A percentile compares a stretch with the other conserved stretches of the same genome.
phyloP scores from a whole-genome alignment of 768 basidiomycete genomes.

The Trichaptum fuscoviolaceum region DNA sequence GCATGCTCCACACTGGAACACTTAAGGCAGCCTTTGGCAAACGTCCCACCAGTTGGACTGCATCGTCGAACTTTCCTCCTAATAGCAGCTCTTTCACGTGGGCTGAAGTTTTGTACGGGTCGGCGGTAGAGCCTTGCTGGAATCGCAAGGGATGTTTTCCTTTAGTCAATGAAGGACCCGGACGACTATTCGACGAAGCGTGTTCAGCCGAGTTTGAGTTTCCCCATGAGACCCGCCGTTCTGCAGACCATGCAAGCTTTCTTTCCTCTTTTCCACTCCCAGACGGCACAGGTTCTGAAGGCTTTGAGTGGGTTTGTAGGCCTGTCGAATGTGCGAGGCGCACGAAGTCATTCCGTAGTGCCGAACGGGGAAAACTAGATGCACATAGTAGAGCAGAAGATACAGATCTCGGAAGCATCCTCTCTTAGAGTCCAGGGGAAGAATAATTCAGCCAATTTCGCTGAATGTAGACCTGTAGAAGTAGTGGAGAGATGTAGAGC shows the following conservation, averaged over 20 bases:
- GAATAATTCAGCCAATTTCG: too few species aligned
- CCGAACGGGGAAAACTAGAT: background rate
- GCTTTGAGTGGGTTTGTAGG: background rate
- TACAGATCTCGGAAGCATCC: background rate
- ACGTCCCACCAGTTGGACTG: conserved; percentile 60
- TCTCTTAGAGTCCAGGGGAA: background rate
- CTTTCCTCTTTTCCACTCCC: background rate
- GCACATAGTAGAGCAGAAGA: background rate
- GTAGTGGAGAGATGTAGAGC: too few species aligned
- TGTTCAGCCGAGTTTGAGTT: background rate
- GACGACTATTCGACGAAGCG: background rate
- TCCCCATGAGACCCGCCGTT: background rate
- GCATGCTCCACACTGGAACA: conserved; percentile 70
- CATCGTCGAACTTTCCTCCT: conserved; percentile 51
- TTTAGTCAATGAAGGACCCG: background rate
- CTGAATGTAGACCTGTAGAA: too few species aligned
- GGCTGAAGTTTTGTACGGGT: background rate
- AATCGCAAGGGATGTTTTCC: background rate
- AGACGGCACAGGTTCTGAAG: background rate
- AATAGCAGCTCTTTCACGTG: conserved; percentile 37
- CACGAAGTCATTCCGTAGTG: background rate
- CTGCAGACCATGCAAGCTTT: background rate
- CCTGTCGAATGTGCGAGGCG: background rate
- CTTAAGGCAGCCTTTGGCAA: conserved; percentile 73
- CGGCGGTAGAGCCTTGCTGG: background rate